Base-by-base conservation (phyloP, 495 filamentous ascomycete genomes). In the Pyrenula massariospora region DNA sequence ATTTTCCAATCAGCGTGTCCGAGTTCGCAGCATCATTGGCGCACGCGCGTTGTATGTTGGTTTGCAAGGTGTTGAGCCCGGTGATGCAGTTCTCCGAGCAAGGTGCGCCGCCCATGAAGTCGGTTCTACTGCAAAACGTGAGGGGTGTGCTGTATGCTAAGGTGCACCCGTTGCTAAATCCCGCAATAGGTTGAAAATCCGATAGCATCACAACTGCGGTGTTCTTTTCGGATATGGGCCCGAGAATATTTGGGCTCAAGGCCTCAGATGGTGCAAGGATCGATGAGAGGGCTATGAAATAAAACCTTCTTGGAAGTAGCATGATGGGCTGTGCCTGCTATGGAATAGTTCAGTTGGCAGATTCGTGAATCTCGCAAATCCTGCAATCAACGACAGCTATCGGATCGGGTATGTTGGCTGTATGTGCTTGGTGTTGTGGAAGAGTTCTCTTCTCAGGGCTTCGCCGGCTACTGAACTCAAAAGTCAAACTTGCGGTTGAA, bases 51-150 rank as follows among this genome's bases (percentile, higher is more conserved):
- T 62, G 54, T 12, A 74, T 48, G 0, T 48, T 20, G 8, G 22
- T 51, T 15, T 57, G 63, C 15, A 71, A 25, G 10, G 55, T 54
- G 42, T 67, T 25, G 10, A 74, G 62, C 22, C 57, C 67, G 21
- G 22, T 52, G 22, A 70, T 57, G 52, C 71, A 74, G 23, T 42
- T 23, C 2, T 54, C 1, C 11, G 65, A 70, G 53, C 71, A 74
- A 22, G 51, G 49, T 19, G 54, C 51, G 42, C 53, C 50, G 25
- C 50, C 47, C 12, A 49, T 56, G 57, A 71, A 71, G 53, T 74
- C 71, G 5, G 57, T 55, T 15, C 59, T 15, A 10, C 55, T 59
- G 61, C 71, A 74, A 25, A 57, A 66, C n/a, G 62, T 59, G 15
- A 65, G 23, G 12, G 57, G 59, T 10, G 63, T 57, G 42, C 61